phyloP scores from a whole-genome alignment of 1,139 yeast species.

The Arxiozyma telluris region DNA sequence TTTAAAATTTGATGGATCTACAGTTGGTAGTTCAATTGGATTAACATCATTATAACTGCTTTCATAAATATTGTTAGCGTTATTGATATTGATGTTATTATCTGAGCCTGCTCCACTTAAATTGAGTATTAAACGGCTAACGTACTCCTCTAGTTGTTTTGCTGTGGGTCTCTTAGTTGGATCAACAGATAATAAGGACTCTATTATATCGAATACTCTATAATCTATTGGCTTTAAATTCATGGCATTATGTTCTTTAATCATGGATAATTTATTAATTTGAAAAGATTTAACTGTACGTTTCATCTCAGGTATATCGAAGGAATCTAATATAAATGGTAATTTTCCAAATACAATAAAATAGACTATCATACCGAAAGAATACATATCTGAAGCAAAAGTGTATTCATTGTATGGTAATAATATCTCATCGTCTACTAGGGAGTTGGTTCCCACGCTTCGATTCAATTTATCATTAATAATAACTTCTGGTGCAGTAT shows the following conservation, averaged over 20 bases:
- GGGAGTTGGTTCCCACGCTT: not conserved
- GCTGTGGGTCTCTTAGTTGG: conserved; percentile 40
- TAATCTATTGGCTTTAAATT: conserved; percentile 31
- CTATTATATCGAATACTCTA: conserved; percentile 35
- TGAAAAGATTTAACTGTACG: conserved; percentile 34
- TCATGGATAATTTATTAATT: conserved; percentile 20
- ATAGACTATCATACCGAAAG: conserved; percentile 72
- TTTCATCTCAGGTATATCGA: conserved; percentile 33
- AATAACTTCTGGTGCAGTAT: conserved; percentile 77
- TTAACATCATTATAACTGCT: not conserved
- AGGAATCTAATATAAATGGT: conserved; percentile 42
- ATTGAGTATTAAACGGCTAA: conserved; percentile 17
- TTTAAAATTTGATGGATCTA: not conserved
- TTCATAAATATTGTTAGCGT: not conserved
- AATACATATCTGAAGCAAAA: conserved; percentile 67
- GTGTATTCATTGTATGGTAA: conserved; percentile 43
- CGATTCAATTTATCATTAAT: conserved; percentile 19
- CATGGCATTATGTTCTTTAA: conserved; percentile 14
- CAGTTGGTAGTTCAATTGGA: not conserved
- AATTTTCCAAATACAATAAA: conserved; percentile 60
- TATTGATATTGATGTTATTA: not conserved
- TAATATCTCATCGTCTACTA: not conserved
- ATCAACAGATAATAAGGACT: conserved; percentile 31
- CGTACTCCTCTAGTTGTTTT: conserved; percentile 31
- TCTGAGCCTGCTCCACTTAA: conserved; percentile 5